A percentile compares a stretch with the other conserved stretches of the same genome.
Conservation (phyloP, 148 eudicot genomes). For the Fagopyrum homotropicum region DNA sequence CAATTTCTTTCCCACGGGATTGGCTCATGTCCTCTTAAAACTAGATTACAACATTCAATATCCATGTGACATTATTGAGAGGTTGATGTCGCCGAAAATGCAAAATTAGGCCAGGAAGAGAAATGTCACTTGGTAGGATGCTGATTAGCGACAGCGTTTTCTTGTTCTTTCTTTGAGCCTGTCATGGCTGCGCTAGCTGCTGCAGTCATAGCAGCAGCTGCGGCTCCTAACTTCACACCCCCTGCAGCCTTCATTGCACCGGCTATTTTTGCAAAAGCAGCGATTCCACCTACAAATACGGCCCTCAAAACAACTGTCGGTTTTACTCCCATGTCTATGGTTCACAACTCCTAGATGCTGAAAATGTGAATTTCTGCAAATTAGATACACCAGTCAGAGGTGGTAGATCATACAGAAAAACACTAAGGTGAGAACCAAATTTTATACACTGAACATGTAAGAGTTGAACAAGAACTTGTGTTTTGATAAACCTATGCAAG, state of each 20-base stretch:
- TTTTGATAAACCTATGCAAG: neutral
- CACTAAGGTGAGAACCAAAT: neutral
- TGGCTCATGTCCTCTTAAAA: neutral
- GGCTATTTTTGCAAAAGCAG: slow-evolving; percentile 76
- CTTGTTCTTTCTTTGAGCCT: slow-evolving; percentile 54
- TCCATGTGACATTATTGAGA: slow-evolving; percentile 4
- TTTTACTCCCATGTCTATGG: slow-evolving; percentile 49
- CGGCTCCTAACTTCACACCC: slow-evolving; percentile 79
- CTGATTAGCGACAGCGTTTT: slow-evolving; percentile 23
- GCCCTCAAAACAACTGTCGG: slow-evolving; percentile 93
- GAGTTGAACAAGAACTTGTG: neutral
- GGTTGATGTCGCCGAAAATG: neutral
- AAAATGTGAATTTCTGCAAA: neutral
- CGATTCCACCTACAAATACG: slow-evolving; percentile 80
- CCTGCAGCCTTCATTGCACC: slow-evolving; percentile 85
- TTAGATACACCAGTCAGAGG: neutral
- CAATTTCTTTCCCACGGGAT: neutral
- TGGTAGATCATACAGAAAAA: neutral
- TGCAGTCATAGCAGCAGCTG: slow-evolving; percentile 83
- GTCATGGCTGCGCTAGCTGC: slow-evolving; percentile 82
- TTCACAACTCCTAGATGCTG: neutral
- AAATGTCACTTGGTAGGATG: slow-evolving; percentile 39
- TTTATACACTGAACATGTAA: neutral
- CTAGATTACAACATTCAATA: neutral
- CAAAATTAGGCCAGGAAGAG: neutral